Evolutionary conservation across 106 monocot genomes (phyloP), one percentile per base, ranked within the genome.

Genomic region (Amphibolis antarctica): DNA sequence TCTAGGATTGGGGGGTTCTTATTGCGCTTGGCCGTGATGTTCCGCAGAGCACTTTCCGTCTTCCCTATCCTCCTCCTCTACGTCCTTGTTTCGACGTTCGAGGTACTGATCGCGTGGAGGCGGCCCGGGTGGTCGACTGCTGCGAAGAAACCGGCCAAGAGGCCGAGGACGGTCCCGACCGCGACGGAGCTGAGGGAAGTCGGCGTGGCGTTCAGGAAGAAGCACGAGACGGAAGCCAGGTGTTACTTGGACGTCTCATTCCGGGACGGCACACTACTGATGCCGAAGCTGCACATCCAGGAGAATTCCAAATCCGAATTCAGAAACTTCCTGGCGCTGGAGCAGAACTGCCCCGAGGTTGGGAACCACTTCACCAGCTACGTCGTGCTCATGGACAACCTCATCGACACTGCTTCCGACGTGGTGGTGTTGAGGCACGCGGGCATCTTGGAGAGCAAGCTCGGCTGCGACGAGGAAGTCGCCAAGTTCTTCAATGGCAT

Each of bases 381-480:
- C 24, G 48, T 48, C 1, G 55, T 55, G 55, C 23, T 55, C 55
- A 27, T 27, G 55, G 55, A 55, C 55, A 55, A 55, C 25, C 21
- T 55, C 12, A 23, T 55, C 6, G 55, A 55, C 55, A 55, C 55
- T 10, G 23, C 21, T 0, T 22, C 21, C 0, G 55, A 55, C 26
- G 55, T 55, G 5, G 19, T 24, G 9, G 0, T 55, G 5, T 25
- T 55, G 9, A 55, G 25, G 55, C 19, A 23, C 10, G 23, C 12
- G 2, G 23, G 25, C 0, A 55, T 55, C 55, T 21, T 55, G 2
- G 55, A 55, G 24, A 55, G 55, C 55, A 55, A 55, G 55, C 55
- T 55, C 11, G 55, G 55, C 10, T 23, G 55, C 23, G 55, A 55
- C 0, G 55, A 0, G 3, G 55, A 55, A 0, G 55, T 55, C 1